Evolutionary conservation across 2,329 filamentous ascomycete genomes (phyloP).

Genomic region (Plenodomus tracheiphilus): DNA sequence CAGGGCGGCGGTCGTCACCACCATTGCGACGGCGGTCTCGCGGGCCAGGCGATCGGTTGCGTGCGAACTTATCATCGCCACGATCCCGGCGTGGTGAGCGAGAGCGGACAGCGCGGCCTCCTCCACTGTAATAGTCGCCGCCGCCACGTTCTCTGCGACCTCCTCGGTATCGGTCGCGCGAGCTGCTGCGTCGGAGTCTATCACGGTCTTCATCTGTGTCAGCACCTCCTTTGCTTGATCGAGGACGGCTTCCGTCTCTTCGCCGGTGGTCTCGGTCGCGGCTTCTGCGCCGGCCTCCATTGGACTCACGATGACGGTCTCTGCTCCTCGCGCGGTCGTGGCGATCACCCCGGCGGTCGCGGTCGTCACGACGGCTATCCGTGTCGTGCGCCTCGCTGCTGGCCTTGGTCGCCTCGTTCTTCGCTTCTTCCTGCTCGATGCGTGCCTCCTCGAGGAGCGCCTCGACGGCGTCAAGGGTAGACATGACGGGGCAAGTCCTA

Average conservation of each 20-base stretch:
- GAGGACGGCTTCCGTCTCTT: constrained; percentile 35
- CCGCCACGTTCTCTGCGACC: constrained; percentile 35
- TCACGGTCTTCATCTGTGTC: constrained; percentile 45
- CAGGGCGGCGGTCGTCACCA: constrained; percentile 51
- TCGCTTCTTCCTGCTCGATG: constrained; percentile 26
- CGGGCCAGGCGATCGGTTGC: constrained; percentile 50
- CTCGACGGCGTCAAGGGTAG: constrained; percentile 73
- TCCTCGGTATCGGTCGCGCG: constrained; percentile 34
- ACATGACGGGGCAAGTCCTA: constrained; percentile 24
- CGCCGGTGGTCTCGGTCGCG: constrained; percentile 36
- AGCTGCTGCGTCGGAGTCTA: constrained; percentile 31
- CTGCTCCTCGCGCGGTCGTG: constrained; percentile 34
- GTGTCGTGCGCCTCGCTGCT: constrained; percentile 35
- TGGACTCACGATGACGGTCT: constrained; percentile 34
- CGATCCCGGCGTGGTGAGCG: constrained; percentile 47
- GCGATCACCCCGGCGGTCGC: constrained; percentile 30
- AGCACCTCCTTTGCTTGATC: constrained; percentile 37
- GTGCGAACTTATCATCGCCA: constrained; percentile 47
- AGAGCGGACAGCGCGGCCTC: constrained; percentile 39
- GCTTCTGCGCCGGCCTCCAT: constrained; percentile 37
- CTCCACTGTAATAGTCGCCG: constrained; percentile 47
- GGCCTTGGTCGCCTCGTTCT: constrained; percentile 16
- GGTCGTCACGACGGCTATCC: constrained; percentile 32
- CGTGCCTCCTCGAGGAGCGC: constrained; percentile 74
- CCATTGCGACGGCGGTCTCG: constrained; percentile 49